A percentile compares a stretch with the other conserved stretches of the same genome.
Evolutionary conservation across 129 eudicot genomes (phyloP).

Genomic region (Rutidosis leptorrhynchoides): DNA sequence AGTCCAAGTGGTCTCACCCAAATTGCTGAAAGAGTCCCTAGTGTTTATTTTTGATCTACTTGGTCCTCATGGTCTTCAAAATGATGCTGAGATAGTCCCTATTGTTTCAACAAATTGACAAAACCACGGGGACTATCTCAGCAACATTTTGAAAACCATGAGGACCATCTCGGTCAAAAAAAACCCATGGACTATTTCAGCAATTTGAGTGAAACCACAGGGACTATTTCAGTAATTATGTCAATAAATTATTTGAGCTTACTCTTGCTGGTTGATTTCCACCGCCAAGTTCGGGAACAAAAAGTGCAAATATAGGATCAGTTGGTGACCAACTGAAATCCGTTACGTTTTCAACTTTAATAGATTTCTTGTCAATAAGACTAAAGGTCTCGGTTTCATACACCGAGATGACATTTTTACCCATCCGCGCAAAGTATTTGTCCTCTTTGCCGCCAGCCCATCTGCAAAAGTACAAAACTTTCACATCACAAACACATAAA

Average conservation of each 20-base stretch:
- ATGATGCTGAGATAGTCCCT: no score
- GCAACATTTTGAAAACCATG: no score
- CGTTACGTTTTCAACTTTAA: conserved; percentile 74
- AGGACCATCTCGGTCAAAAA: no score
- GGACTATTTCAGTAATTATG: no score
- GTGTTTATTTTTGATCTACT: no score
- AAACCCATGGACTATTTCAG: no score
- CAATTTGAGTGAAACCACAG: no score
- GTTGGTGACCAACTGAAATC: conserved; percentile 91
- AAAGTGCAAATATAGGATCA: conserved; percentile 67
- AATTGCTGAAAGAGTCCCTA: no score
- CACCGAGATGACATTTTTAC: conserved; percentile 68
- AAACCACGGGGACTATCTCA: no score
- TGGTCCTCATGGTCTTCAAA: no score
- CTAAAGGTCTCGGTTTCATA: conserved; percentile 77
- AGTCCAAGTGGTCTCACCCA: no score
- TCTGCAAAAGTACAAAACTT: conserved; percentile 28
- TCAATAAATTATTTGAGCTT: conserved; percentile 17
- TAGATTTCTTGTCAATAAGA: conserved; percentile 72
- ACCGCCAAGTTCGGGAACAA: conserved; percentile 83
- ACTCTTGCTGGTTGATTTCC: conserved; percentile 89
- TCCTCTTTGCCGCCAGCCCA: conserved; percentile 94
- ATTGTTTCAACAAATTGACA: no score
- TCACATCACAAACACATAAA: background rate
- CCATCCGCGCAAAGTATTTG: conserved; percentile 75